Conservation (phyloP, 202 grass and related monocot genomes). For the Brachypodium distachyon region DNA sequence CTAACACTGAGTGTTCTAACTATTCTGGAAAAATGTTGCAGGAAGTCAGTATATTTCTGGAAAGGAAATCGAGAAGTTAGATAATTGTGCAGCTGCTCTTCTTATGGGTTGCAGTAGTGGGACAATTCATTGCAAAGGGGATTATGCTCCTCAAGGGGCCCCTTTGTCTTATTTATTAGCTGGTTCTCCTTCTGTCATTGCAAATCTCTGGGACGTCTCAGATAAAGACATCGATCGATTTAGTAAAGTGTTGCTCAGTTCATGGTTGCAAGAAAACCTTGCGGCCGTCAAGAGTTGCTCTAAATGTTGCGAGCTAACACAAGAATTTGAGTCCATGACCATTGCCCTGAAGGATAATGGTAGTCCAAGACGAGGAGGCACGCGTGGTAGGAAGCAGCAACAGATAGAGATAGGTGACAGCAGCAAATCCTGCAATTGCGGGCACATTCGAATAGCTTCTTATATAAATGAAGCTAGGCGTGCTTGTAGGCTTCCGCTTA, state of each 20-base stretch:
- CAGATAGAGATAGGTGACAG: background rate
- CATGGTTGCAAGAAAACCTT: slow-evolving; percentile 48
- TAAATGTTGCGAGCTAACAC: slow-evolving; percentile 17
- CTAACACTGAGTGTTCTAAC: background rate
- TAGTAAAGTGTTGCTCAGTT: slow-evolving; percentile 62
- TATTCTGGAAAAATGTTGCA: slow-evolving; percentile 25
- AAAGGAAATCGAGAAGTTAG: slow-evolving; percentile 67
- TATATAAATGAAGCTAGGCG: slow-evolving; percentile 64
- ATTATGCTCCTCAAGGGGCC: slow-evolving; percentile 64
- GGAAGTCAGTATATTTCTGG: slow-evolving; percentile 66
- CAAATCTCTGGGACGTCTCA: slow-evolving; percentile 82
- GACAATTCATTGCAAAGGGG: slow-evolving; percentile 47
- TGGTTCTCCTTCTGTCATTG: slow-evolving; percentile 66
- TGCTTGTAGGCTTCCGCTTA: slow-evolving; percentile 52
- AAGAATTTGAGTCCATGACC: slow-evolving; percentile 35
- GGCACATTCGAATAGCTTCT: slow-evolving; percentile 50
- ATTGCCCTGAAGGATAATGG: slow-evolving; percentile 22
- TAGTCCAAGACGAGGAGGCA: slow-evolving; percentile 34
- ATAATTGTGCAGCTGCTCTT: slow-evolving; percentile 70
- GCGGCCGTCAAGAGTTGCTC: slow-evolving; percentile 16
- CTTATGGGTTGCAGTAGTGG: slow-evolving; percentile 98
- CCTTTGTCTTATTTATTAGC: slow-evolving; percentile 78
- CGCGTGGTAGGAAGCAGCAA: slow-evolving; percentile 3
- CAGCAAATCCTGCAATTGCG: slow-evolving; percentile 27
- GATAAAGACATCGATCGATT: slow-evolving; percentile 80